A percentile compares a stretch with the other conserved stretches of the same genome.
phyloP scores from a whole-genome alignment of 768 basidiomycete species.

The Pleurotus eryngii region DNA sequence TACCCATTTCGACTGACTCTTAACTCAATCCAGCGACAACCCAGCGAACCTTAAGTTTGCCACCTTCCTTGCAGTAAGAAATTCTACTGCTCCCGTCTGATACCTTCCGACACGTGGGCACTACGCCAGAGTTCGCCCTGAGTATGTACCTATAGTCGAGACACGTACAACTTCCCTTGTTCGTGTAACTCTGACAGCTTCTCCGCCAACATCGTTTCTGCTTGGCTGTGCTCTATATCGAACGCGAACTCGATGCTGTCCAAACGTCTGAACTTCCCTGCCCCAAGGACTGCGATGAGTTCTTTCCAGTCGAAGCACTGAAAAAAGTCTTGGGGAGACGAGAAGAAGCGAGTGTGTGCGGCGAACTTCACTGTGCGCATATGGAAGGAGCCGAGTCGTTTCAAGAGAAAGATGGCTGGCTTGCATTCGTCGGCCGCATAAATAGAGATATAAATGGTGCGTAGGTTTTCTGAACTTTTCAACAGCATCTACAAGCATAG shows the following conservation, averaged over 20 bases:
- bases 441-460: neutral
- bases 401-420: neutral
- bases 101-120: too few relatives aligned
- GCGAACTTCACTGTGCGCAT: neutral
- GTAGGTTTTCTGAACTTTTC: neutral
- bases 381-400: neutral
- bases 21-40: too few relatives aligned
- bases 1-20: too few relatives aligned
- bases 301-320: neutral
- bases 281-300: neutral
- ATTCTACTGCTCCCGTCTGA: too few relatives aligned
- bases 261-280: neutral
- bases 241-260: neutral
- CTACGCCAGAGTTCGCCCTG: too few relatives aligned
- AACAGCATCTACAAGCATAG: neutral
- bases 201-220: neutral
- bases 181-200: neutral
- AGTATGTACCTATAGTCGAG: neutral
- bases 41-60: too few relatives aligned
- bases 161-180: neutral
- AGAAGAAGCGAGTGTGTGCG: slow-evolving; percentile 1
- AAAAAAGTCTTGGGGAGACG: neutral
- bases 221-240: neutral
- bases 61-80: too few relatives aligned
- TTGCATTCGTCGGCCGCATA: neutral